Base-by-base conservation (phyloP, 371 early-diverging fungal species). In the Batkoa obscura region DNA sequence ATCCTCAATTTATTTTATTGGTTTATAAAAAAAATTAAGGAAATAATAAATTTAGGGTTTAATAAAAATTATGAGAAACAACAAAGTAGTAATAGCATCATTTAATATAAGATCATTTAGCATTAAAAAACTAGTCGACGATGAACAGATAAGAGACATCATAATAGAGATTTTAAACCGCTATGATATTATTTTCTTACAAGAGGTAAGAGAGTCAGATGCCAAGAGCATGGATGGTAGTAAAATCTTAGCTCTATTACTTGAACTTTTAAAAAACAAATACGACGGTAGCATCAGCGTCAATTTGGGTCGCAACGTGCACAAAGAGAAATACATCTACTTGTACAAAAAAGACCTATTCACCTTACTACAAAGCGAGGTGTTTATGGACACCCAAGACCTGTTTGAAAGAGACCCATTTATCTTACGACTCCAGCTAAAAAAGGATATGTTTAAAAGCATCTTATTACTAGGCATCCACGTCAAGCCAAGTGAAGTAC, bases 281-380 rank as follows among this genome's bases (percentile, higher is more conserved):
- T 54, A 54, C 42, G 42, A 9, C 6, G 54, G 42, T 9, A 43
- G 38, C 5, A 10, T 54, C 2, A 54, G 54, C 17, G 9, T 43
- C 1, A n/a, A 33, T 10, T 41, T 54, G 33, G 54, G 54, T 31
- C 9, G 54, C 2, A 31, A 13, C 2, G 33, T 31, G 2, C 45
- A 54, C 42, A 54, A 54, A 41, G 54, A 54, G 32, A 23, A 35
- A 1, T 54, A 54, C 17, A 36, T 54, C 17, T 54, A 43, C 45
- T 12, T 54, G 17, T 54, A 36, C 42, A 3, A 43, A 23, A 4
- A 39, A 1, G 54, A 54, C n/a, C 3, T 54, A 1, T 54, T 54
- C 17, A 36, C 13, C 2, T 12, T 36, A 8, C 9, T 36, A 10
- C 5, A 33, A 36, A 23, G n/a, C 8, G 42, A 54, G 15, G n/a